phyloP scores from a whole-genome alignment of 441 rosid genomes.

The Kokia cookei region DNA sequence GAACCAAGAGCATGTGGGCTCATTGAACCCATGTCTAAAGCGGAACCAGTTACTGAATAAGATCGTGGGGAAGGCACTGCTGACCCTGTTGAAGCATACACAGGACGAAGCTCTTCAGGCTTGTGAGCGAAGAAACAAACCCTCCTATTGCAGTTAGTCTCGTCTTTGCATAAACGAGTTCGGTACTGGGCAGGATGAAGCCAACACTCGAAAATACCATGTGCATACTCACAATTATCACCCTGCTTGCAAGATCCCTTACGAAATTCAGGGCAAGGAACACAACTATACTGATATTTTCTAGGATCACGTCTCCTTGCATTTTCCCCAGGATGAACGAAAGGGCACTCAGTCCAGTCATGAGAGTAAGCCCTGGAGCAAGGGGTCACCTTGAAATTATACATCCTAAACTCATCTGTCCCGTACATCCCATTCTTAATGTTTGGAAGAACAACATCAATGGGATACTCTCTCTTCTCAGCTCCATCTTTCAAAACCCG shows the following conservation, averaged over 20 bases:
- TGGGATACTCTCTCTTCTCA: constrained; percentile 56
- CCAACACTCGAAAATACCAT: constrained; percentile 74
- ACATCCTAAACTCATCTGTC: constrained; percentile 71
- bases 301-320: constrained; percentile 77
- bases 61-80: constrained; percentile 76
- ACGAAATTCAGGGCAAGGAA: constrained; percentile 70
- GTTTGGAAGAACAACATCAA: constrained; percentile 56
- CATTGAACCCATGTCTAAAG: constrained; percentile 54
- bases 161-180: constrained; percentile 68
- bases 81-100: constrained; percentile 75
- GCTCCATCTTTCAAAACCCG: constrained; percentile 29
- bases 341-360: constrained; percentile 76
- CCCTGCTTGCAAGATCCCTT: constrained; percentile 64
- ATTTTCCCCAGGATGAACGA: constrained; percentile 74
- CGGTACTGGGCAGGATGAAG: constrained; percentile 75
- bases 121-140: constrained; percentile 74
- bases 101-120: constrained; percentile 55
- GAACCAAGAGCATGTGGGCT: constrained; percentile 61
- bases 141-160: constrained; percentile 46
- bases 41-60: constrained; percentile 37
- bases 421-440: constrained; percentile 57
- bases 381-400: constrained; percentile 62
- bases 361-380: constrained; percentile 77
- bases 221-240: constrained; percentile 65
- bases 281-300: constrained; percentile 65